These are phyloP conservation scores for Debaryomyces fabryi DNA, from an alignment of 1,139 yeast genomes.

Conservation along the genomic window DNA sequence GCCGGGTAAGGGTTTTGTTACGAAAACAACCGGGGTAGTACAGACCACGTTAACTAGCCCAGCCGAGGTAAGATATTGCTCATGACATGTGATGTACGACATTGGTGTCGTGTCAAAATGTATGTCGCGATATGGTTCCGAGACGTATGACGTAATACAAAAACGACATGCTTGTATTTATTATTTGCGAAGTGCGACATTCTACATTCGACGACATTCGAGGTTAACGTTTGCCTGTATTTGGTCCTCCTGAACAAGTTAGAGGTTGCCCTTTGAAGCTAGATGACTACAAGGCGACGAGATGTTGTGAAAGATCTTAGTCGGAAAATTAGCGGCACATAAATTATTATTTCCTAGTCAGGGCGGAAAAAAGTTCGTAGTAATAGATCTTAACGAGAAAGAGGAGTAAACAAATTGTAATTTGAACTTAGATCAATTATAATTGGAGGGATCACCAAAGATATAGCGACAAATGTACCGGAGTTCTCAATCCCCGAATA, in stretches of 20 bases:
- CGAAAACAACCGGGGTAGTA: neutral
- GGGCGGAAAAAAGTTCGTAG: neutral
- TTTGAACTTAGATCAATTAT: neutral
- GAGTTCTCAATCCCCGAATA: neutral
- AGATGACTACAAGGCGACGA: neutral
- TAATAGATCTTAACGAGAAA: neutral
- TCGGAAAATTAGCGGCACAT: too few species aligned
- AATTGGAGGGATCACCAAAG: neutral
- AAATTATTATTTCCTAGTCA: too few species aligned
- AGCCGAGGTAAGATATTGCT: neutral
- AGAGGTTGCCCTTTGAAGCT: neutral
- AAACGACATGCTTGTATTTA: too few species aligned
- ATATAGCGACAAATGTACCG: neutral
- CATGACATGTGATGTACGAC: neutral
- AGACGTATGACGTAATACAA: neutral
- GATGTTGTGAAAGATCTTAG: too few species aligned
- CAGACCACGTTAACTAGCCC: neutral
- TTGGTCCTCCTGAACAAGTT: neutral
- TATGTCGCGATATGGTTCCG: neutral
- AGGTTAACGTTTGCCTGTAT: neutral
- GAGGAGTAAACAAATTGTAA: neutral
- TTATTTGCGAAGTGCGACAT: neutral
- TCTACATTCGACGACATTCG: neutral
- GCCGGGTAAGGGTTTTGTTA: neutral
- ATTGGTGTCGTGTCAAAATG: neutral